Conservation (phyloP, 768 basidiomycete genomes). For the Rhizopogon rudus region DNA sequence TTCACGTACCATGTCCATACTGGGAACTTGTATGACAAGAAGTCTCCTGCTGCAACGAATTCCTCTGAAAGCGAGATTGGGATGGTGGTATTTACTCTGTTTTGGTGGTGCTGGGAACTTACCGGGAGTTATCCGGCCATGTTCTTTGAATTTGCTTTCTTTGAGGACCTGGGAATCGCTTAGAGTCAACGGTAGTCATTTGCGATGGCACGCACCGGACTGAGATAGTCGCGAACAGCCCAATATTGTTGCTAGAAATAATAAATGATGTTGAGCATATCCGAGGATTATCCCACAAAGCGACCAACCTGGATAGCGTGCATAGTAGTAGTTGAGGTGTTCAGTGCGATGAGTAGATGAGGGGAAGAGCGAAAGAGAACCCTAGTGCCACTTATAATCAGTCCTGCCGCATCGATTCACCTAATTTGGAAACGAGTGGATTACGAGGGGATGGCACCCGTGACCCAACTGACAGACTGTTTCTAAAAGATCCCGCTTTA, state of each 20-base stretch:
- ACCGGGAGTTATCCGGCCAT: constrained; percentile 95
- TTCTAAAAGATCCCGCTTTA: no score
- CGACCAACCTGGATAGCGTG: constrained; percentile 42
- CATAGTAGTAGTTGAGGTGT: constrained; percentile 25
- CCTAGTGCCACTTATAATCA: constrained; percentile 9
- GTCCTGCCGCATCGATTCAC: constrained; percentile 23
- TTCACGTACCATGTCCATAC: constrained; percentile 88
- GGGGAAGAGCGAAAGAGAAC: constrained; percentile 14
- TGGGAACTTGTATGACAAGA: constrained; percentile 95
- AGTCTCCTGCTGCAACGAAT: constrained; percentile 97
- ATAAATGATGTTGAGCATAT: constrained; percentile 1
- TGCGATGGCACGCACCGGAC: constrained; percentile 55
- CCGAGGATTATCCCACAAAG: neutral
- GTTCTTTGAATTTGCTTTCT: constrained; percentile 99
- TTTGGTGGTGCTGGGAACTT: constrained; percentile 16
- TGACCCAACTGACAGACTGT: neutral
- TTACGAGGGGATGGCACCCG: neutral
- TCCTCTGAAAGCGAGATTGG: constrained; percentile 59
- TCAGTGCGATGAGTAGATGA: constrained; percentile 8
- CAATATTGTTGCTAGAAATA: constrained; percentile 78
- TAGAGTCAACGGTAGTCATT: constrained; percentile 13
- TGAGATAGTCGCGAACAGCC: constrained; percentile 92
- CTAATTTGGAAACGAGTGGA: constrained; percentile 23
- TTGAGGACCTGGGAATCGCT: constrained; percentile 70
- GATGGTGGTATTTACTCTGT: neutral